Conservation (phyloP, 257 asterid species). For the Anisodus acutangulus region DNA sequence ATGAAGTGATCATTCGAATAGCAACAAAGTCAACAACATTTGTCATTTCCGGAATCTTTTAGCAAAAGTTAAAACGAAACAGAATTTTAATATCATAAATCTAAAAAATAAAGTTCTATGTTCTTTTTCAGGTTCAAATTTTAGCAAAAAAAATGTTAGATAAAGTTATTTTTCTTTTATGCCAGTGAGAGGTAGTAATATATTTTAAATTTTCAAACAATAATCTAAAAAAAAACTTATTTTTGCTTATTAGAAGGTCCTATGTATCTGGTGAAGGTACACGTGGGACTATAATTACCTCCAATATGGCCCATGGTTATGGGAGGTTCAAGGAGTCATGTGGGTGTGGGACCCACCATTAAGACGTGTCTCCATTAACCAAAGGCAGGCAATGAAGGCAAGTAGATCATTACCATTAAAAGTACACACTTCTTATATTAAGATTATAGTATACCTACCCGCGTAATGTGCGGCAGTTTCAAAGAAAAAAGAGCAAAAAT, state of each 20-base stretch:
- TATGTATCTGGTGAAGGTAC: not conserved
- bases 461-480: too few relatives aligned
- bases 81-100: too few relatives aligned
- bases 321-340: not conserved
- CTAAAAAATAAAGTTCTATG: too few relatives aligned
- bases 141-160: not conserved
- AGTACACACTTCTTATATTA: not conserved
- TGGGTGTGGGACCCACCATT: not conserved
- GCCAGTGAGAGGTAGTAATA: not conserved
- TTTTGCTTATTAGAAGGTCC: too few relatives aligned
- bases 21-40: not conserved
- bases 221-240: not conserved
- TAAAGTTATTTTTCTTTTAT: not conserved
- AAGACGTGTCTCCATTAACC: not conserved
- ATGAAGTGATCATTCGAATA: not conserved
- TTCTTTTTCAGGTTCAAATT: too few relatives aligned
- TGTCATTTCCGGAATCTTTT: not conserved
- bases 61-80: too few relatives aligned
- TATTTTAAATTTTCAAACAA: not conserved
- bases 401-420: not conserved
- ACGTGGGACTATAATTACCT: not conserved
- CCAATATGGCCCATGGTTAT: not conserved
- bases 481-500: too few relatives aligned
- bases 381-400: not conserved
- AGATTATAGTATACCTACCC: too few relatives aligned